Evolutionary conservation across 352 stramenopile genomes (phyloP).

Genomic region (Phytophthora sojae): DNA sequence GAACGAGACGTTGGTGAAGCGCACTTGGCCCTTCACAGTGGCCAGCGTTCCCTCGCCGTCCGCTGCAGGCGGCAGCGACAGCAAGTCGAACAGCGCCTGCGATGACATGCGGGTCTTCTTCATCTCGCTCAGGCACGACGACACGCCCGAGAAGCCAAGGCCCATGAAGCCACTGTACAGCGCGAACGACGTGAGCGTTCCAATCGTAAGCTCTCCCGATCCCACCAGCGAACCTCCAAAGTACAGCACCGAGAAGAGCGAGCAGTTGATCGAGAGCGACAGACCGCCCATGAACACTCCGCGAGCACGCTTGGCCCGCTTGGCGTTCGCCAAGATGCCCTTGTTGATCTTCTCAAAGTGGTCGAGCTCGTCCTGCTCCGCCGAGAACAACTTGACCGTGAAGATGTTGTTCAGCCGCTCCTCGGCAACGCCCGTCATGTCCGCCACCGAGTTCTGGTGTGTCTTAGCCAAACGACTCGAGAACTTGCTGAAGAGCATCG

Average conservation of each 20-base stretch:
- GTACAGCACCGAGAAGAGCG: slow-evolving; percentile 91
- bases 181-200: slow-evolving; percentile 91
- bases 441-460: slow-evolving; percentile 80
- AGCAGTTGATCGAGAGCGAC: slow-evolving; percentile 90
- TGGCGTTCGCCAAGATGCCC: slow-evolving; percentile 70
- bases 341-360: slow-evolving; percentile 77
- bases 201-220: slow-evolving; percentile 88
- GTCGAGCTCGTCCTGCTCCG: slow-evolving; percentile 71
- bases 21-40: slow-evolving; percentile 66
- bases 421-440: slow-evolving; percentile 85
- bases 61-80: slow-evolving; percentile 52
- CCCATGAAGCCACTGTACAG: slow-evolving; percentile 93
- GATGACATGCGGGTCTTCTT: slow-evolving; percentile 80
- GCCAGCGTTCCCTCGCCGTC: slow-evolving; percentile 56
- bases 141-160: slow-evolving; percentile 89
- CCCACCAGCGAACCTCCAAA: slow-evolving; percentile 90
- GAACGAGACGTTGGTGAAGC: slow-evolving; percentile 87
- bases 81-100: slow-evolving; percentile 71
- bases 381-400: slow-evolving; percentile 91
- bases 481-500: slow-evolving; percentile 88
- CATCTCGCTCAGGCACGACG: slow-evolving; percentile 84
- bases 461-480: slow-evolving; percentile 79
- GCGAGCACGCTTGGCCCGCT: slow-evolving; percentile 77
- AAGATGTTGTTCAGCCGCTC: slow-evolving; percentile 91
- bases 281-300: slow-evolving; percentile 92